Evolutionary conservation across 2,329 filamentous ascomycete genomes (phyloP), one percentile per base, ranked within the genome.

Genomic region (Bipolaris bicolor): DNA sequence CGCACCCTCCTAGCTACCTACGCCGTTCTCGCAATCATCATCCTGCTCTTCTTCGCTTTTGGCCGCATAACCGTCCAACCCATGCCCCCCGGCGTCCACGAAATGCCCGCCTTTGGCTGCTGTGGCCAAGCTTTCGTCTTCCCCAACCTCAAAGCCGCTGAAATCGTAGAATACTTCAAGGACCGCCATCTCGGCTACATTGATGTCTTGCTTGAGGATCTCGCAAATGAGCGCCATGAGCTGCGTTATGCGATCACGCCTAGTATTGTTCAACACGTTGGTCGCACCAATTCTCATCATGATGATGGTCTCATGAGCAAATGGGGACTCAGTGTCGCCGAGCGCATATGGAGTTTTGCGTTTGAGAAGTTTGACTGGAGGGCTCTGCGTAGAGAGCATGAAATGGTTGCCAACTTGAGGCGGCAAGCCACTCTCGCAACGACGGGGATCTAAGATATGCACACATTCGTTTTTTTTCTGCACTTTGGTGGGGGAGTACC

Each of bases 81-180:
- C 1, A 68, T 76, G 7, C 60, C 73, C 1, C 37, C 52, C 2
- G 78, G 78, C 6, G 70, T 81, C 1, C 69, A 76, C 40, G 62
- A 69, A 22, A 81, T 81, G 79, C 64, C 75, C 11, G 61, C 71
- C 7, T 80, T 73, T 52, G 79, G 78, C 15, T 81, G 78, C 63
- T 81, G 79, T 58, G 75, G 76, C 1, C 79, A 82, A 66, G 79
- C 68, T 1, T 72, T 80, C 5, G 74, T 81, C 33, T 81, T 80
- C 49, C 78, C 77, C 2, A 75, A 73, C n/a, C 46, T 60, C 13
- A 70, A 70, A 45, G 66, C 67, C 5, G 46, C 63, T 20, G 61
- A 62, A 18, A 62, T 74, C 1, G 52, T 77, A 16, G 52, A 70
- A 1, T 76, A 72, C 50, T 75, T 73, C 55, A 70, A 71, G 49